Evolutionary conservation across 176 grass and related monocot species (phyloP).

Genomic region (Paspalum notatum): DNA sequence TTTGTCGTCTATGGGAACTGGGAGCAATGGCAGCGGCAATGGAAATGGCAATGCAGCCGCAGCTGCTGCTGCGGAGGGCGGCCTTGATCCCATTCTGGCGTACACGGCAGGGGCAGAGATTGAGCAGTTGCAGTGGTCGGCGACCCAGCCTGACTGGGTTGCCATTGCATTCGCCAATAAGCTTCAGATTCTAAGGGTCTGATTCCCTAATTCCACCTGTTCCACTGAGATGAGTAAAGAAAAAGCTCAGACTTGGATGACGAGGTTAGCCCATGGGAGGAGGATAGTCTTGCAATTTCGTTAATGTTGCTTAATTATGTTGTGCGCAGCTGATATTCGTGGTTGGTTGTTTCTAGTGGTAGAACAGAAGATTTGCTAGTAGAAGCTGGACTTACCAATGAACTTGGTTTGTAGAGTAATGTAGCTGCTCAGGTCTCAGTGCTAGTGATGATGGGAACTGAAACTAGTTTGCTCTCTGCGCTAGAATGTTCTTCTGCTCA

Average conservation of each 20-base stretch:
- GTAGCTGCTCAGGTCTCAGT: constrained; percentile 22
- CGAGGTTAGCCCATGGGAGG: constrained; percentile 24
- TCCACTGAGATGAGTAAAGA: constrained; percentile 7
- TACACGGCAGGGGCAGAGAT: constrained; percentile 97
- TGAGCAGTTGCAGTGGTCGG: constrained; percentile 98
- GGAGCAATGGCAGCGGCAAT: constrained; percentile 47
- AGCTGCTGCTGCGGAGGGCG: constrained; percentile 62
- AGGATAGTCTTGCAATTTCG: constrained; percentile 33
- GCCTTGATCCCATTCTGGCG: constrained; percentile 88
- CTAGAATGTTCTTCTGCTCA: constrained; percentile 1
- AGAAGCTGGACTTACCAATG: constrained; percentile 45
- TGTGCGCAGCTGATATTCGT: constrained; percentile 26
- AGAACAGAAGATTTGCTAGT: constrained; percentile 45
- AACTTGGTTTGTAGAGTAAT: constrained; percentile 44
- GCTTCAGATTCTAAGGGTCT: constrained; percentile 94
- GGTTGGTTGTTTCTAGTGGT: constrained; percentile 28
- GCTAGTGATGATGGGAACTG: constrained; percentile 25
- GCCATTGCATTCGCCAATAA: constrained; percentile 88
- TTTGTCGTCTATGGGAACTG: constrained; percentile 84
- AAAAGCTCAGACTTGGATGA: constrained; percentile 19
- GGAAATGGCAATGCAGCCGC: constrained; percentile 48
- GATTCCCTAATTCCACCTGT: constrained; percentile 38
- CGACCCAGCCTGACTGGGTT: constrained; percentile 95
- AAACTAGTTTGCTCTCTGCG: constrained; percentile 31
- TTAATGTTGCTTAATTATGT: constrained; percentile 30